Base-by-base conservation (phyloP, 1,139 yeast species). In the Hyphopichia pseudoburtonii region DNA sequence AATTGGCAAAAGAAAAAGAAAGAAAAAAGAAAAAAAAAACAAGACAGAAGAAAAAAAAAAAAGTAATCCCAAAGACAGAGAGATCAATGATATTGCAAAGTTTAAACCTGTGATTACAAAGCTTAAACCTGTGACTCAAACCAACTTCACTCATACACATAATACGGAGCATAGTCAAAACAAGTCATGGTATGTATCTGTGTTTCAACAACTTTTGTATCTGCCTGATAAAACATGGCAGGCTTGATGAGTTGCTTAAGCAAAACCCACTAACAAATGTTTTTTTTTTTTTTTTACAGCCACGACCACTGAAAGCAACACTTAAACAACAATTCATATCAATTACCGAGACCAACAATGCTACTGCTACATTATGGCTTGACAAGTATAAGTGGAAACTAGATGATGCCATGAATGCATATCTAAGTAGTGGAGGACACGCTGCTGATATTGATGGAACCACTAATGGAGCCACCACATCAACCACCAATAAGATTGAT, bases 321-420 rank as follows among this genome's bases (percentile, higher is more conserved):
- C 42, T 53, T 14, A 52, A 49, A 36, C 54, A 47, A 31, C 62
- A 62, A 36, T 65, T 67, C 44, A 43, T 51, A 19, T 59, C 56
- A 33, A 44, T 67, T 34, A 65, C 73, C n/a, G 61, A 60, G 3
- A 50, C 59, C 9, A 41, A 60, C 10, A 34, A 40, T 4, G 40
- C 57, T 2, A 50, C 49, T 14, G 73, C 73, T 18, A 45, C 51
- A 15, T 48, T 43, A 30, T 60, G 56, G 44, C 55, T 68, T 17
- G 61, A 55, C 11, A 43, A 46, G 29, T 35, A 52, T 42, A 50
- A 53, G 24, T 60, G 64, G 53, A 51, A 59, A 33, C 39, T 68
- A 28, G 55, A 58, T 29, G 43, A 40, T 26, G 73, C 74, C 2
- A 43, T 66, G 19, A 60, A 64, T 35, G 53, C 54, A 6, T 66